Conservation (phyloP, 1,139 yeast species). For the Pichia cactophila region DNA sequence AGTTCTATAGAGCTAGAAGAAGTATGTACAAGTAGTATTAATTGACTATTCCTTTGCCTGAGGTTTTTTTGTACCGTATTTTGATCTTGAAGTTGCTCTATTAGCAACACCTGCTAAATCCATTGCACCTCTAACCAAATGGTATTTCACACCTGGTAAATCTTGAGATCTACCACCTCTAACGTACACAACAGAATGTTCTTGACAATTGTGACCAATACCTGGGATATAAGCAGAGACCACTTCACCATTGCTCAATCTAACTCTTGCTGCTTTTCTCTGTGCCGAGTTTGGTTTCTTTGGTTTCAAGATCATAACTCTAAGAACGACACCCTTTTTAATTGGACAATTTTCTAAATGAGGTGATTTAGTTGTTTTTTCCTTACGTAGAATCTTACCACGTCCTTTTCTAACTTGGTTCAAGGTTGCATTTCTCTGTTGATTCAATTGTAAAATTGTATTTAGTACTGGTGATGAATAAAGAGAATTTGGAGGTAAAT, state of each 20-base stretch:
- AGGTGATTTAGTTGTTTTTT: conserved; percentile 57
- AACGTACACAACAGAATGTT: conserved; percentile 90
- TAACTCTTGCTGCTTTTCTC: conserved; percentile 92
- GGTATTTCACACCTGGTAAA: conserved; percentile 96
- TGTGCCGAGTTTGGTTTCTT: conserved; percentile 98
- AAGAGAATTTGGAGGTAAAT: conserved; percentile 6
- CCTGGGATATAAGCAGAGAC: conserved; percentile 95
- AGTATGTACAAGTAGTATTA: conserved; percentile 2
- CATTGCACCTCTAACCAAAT: conserved; percentile 85
- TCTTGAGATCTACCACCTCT: conserved; percentile 98
- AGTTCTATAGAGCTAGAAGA: conserved; percentile 7
- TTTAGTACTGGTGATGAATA: background rate
- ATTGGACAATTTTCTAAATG: conserved; percentile 78
- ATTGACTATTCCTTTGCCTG: conserved; percentile 33
- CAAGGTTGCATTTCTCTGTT: conserved; percentile 54
- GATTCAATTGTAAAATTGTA: conserved; percentile 22
- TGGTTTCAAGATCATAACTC: conserved; percentile 92
- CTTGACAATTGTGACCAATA: conserved; percentile 97
- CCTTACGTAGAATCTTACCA: conserved; percentile 43
- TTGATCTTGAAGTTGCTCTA: conserved; percentile 81
- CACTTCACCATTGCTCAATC: conserved; percentile 83
- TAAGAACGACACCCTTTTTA: conserved; percentile 86
- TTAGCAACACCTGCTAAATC: conserved; percentile 96
- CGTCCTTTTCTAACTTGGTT: conserved; percentile 67
- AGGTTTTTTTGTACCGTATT: conserved; percentile 92